These are phyloP conservation scores for Hanseniaspora thailandica DNA, from an alignment of 805 yeast species.

Conservation along the genomic window DNA sequence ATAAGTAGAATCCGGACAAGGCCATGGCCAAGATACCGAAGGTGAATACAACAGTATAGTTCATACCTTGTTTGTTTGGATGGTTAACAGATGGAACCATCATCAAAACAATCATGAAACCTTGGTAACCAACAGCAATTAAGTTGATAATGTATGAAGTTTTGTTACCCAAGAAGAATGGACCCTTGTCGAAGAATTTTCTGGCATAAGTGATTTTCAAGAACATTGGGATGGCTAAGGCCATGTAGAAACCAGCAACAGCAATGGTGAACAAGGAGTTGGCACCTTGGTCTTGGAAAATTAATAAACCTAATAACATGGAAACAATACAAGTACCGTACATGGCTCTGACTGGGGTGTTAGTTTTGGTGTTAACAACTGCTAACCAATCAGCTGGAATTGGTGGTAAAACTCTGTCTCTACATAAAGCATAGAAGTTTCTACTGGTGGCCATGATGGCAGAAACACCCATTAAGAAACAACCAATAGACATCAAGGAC, in stretches of 20 bases:
- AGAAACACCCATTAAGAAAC: conserved; percentile 55
- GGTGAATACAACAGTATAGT: conserved; percentile 58
- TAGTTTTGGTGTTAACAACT: conserved; percentile 41
- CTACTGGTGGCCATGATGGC: conserved; percentile 53
- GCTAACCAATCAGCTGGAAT: conserved; percentile 48
- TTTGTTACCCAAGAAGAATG: conserved; percentile 47
- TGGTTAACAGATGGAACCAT: conserved; percentile 46
- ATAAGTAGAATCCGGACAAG: conserved; percentile 38
- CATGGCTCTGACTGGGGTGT: conserved; percentile 59
- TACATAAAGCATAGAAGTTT: conserved; percentile 64
- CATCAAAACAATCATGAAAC: conserved; percentile 42
- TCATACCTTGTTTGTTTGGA: conserved; percentile 41
- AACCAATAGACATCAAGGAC: conserved; percentile 48
- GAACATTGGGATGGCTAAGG: conserved; percentile 34
- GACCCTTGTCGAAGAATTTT: conserved; percentile 49
- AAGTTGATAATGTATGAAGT: conserved; percentile 38
- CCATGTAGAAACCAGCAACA: conserved; percentile 34
- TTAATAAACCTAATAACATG: conserved; percentile 31
- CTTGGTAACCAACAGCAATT: conserved; percentile 39
- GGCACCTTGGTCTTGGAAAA: conserved; percentile 35
- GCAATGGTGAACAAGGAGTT: conserved; percentile 35
- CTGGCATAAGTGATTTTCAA: conserved; percentile 36
- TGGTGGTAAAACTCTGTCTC: conserved; percentile 62
- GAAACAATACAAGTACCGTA: conserved; percentile 31
- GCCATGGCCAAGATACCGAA: conserved; percentile 50